Evolutionary conservation across 768 basidiomycete genomes (phyloP), one percentile per base, ranked within the genome.

Genomic region (Lactifluus piperatus): DNA sequence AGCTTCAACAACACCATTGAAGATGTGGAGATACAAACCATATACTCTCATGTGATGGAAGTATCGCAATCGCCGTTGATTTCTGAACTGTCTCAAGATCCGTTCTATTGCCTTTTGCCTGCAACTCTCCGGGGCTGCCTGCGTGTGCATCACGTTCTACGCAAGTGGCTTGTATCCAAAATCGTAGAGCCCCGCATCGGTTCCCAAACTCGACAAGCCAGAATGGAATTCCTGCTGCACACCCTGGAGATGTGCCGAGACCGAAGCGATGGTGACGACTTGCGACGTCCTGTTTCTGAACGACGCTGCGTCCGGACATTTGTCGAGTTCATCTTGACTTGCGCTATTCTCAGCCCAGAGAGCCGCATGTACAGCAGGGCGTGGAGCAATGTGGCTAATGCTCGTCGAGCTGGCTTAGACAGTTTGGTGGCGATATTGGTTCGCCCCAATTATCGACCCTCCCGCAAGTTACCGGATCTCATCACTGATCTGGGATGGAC

Each of bases 401-500:
- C 70, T 49, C 83, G 89, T 34, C 83, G 83, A 0, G 77, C 77
- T 16, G 72, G 77, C 5, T 83, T 79, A 54, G 90, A 91, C 58
- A 80, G 82, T 9, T 73, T 91, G 9, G 64, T 71, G 1, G 73
- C 80, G 1, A 70, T 91, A 44, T 71, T 91, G 43, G 74, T 77
- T 18, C 76, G 77, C 52, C 81, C 82, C 1, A 72, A 67, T 13
- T 41, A 44, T 43, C 50, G 37, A 45, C 69, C 77, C 7, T 77
- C 79, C 49, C 75, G 78, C 30, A 74, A 74, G 30, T 79, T 82
- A 32, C 73, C 79, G 6, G 54, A 58, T 14, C 71, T 91, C 46
- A 82, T 84, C 4, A 79, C 86, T 16, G 91, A 92, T 67, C 80
- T 90, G 63, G 88, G 87, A 10, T 93, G 90, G 89, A 71, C 91